Percentiles rank a stretch among this genome's conserved stretches.
These are phyloP conservation scores for Chaetothyriales sp. DNA, from an alignment of 2,329 filamentous ascomycete genomes.

Conservation along the genomic window DNA sequence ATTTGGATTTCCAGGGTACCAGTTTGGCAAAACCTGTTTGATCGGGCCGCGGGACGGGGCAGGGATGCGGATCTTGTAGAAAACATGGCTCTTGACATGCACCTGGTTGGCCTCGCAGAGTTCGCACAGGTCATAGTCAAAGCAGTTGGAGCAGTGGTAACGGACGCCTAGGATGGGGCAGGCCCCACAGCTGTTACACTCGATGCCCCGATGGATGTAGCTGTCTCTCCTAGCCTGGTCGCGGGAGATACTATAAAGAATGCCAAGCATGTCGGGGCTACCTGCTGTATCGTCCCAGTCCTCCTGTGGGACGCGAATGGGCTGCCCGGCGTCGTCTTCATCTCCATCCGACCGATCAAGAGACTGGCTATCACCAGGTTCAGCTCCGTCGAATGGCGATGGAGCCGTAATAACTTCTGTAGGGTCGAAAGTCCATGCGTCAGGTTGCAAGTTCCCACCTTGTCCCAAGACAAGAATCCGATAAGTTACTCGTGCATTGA, in stretches of 20 bases:
- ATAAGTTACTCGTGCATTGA: conserved; percentile 2
- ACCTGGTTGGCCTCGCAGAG: conserved; percentile 61
- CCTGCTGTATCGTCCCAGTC: conserved; percentile 26
- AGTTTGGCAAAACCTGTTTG: conserved; percentile 65
- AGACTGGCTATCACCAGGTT: conserved; percentile 5
- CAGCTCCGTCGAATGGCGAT: not conserved
- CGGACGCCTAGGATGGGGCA: conserved; percentile 83
- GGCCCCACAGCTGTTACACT: conserved; percentile 77
- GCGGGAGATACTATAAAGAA: conserved; percentile 85
- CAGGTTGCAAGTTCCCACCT: not conserved
- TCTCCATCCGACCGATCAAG: conserved; percentile 8
- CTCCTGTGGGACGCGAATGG: conserved; percentile 30
- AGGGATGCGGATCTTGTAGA: conserved; percentile 89
- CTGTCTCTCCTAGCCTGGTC: conserved; percentile 79
- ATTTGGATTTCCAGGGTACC: conserved; percentile 78
- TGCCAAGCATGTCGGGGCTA: conserved; percentile 68
- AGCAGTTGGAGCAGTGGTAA: conserved; percentile 90
- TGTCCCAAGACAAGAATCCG: conserved; percentile 2
- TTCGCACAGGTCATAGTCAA: conserved; percentile 91
- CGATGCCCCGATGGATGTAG: conserved; percentile 83
- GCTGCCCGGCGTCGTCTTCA: conserved; percentile 31
- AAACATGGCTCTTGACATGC: conserved; percentile 83
- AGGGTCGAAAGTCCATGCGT: not conserved
- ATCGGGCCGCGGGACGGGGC: conserved; percentile 53
- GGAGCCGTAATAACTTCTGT: not conserved